These are phyloP conservation scores for Aspergillus sp. DNA, from an alignment of 2,329 filamentous ascomycete genomes.

Conservation along the genomic window DNA sequence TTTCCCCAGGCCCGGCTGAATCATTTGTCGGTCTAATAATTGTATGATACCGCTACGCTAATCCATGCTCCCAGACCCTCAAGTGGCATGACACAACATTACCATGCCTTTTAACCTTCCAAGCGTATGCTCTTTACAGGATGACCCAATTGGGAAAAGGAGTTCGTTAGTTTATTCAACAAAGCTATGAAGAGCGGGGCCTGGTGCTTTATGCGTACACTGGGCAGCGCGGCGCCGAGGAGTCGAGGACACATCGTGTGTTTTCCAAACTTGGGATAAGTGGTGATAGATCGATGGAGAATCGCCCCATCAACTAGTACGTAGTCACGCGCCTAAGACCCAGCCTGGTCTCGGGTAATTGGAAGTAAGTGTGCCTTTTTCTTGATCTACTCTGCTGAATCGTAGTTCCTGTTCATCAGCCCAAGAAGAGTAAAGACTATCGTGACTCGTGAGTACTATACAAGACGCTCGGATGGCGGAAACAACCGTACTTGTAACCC, in stretches of 20 bases:
- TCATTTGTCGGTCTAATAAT: background rate
- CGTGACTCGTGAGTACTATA: background rate
- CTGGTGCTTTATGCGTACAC: background rate
- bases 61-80: background rate
- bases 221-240: too few species aligned
- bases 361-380: background rate
- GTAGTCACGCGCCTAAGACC: background rate
- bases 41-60: background rate
- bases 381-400: background rate
- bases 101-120: too few species aligned
- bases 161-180: too few species aligned
- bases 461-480: background rate
- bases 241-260: background rate
- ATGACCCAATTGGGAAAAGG: too few species aligned
- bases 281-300: conserved; percentile 1
- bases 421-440: background rate
- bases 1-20: background rate
- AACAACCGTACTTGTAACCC: background rate
- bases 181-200: background rate
- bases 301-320: background rate
- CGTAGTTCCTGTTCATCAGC: background rate
- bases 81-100: too few species aligned
- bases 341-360: background rate
- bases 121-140: too few species aligned
- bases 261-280: background rate